Evolutionary conservation across 202 grass and related monocot species (phyloP).

Genomic region (Zizania palustris): DNA sequence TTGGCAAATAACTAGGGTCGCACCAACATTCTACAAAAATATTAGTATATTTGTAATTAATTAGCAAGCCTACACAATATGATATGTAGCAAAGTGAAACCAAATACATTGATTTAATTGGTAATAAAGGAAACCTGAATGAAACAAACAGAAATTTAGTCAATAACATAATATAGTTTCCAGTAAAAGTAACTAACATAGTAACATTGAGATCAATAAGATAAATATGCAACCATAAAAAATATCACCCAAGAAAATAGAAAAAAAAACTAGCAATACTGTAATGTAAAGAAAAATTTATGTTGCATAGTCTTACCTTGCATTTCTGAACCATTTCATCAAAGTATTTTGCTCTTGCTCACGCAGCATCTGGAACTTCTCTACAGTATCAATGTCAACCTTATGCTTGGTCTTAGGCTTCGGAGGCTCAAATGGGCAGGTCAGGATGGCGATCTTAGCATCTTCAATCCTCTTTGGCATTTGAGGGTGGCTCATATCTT

Average conservation of each 20-base stretch:
- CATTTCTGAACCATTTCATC: conserved; percentile 99
- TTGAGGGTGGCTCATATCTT: conserved; percentile 99
- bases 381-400: conserved; percentile 96
- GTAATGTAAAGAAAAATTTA: neutral
- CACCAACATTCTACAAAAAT: conserved; percentile 76
- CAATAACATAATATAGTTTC: no score
- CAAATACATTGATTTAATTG: neutral
- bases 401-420: conserved; percentile 99
- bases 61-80: neutral
- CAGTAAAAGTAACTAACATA: no score
- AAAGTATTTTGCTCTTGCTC: conserved; percentile 90
- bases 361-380: conserved; percentile 86
- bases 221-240: neutral
- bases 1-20: conserved; percentile 97
- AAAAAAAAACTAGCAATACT: neutral
- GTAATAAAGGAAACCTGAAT: neutral
- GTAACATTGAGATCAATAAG: neutral
- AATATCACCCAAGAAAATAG: neutral
- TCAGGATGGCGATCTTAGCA: conserved; percentile 93
- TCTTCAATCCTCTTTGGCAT: conserved; percentile 98
- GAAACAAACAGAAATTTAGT: conserved; percentile 3
- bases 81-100: conserved; percentile 6
- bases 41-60: neutral
- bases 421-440: conserved; percentile 96
- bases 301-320: conserved; percentile 62